These are phyloP conservation scores for Rosellinia necatrix DNA, from an alignment of 2,329 filamentous ascomycete species.

Conservation along the genomic window DNA sequence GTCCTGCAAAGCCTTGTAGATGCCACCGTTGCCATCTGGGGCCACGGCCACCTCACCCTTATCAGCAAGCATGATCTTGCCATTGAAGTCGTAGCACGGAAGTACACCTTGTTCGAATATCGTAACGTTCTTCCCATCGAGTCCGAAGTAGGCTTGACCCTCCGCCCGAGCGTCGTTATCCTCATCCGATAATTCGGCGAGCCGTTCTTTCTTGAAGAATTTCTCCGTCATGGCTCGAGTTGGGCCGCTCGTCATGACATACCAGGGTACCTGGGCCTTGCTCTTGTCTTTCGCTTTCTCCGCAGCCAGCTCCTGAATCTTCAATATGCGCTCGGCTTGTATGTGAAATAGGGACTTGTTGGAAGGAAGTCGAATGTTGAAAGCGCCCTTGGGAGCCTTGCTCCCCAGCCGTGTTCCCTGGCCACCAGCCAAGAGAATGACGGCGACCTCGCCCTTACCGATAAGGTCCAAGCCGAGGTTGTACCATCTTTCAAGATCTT, in stretches of 20 bases:
- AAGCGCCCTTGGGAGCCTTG: conserved; percentile 96
- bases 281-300: conserved; percentile 64
- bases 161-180: conserved; percentile 62
- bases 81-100: conserved; percentile 95
- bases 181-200: conserved; percentile 47
- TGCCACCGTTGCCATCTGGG: conserved; percentile 94
- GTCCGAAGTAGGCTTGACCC: conserved; percentile 72
- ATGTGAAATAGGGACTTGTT: conserved; percentile 96
- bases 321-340: conserved; percentile 90
- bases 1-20: conserved; percentile 82
- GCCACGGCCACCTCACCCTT: conserved; percentile 93
- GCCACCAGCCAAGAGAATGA: conserved; percentile 95
- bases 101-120: conserved; percentile 98
- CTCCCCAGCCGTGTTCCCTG: conserved; percentile 95
- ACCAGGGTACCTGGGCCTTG: conserved; percentile 83
- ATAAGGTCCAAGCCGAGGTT: conserved; percentile 79
- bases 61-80: conserved; percentile 92
- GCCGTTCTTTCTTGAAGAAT: conserved; percentile 66
- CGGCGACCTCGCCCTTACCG: conserved; percentile 74
- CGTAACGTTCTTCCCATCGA: conserved; percentile 81
- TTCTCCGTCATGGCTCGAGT: conserved; percentile 89
- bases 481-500: conserved; percentile 85
- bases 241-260: conserved; percentile 98
- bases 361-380: conserved; percentile 91
- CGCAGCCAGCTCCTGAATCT: conserved; percentile 79